Evolutionary conservation across 768 basidiomycete genomes (phyloP).

Genomic region (Leccinum incarnatum): DNA sequence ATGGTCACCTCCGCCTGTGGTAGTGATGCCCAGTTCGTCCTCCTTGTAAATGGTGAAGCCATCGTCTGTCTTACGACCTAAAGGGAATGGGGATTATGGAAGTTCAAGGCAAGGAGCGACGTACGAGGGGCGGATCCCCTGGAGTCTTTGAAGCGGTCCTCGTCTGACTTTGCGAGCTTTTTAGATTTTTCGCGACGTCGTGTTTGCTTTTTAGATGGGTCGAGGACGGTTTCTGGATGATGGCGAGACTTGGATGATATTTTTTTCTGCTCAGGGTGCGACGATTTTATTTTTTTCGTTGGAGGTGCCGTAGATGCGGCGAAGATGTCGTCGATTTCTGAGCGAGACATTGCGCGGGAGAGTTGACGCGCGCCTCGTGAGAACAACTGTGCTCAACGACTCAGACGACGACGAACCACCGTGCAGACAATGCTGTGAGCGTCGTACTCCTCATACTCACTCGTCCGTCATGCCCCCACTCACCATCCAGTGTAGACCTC

Average conservation of each 20-base stretch:
- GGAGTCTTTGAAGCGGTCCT: constrained; percentile 67
- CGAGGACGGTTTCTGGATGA: constrained; percentile 59
- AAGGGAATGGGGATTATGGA: constrained; percentile 11
- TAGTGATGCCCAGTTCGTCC: constrained; percentile 70
- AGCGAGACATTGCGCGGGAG: constrained; percentile 42
- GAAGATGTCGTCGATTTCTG: constrained; percentile 88
- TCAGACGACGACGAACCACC: constrained; percentile 17
- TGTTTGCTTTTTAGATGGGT: constrained; percentile 48
- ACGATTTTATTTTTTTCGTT: constrained; percentile 39
- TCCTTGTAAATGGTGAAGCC: constrained; percentile 80
- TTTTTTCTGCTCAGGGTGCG: constrained; percentile 2
- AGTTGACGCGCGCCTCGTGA: constrained; percentile 11
- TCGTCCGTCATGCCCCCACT: background rate
- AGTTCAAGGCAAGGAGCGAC: constrained; percentile 28
- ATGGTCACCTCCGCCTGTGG: constrained; percentile 67
- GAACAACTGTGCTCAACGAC: constrained; percentile 12
- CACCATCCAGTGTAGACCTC: constrained; percentile 37
- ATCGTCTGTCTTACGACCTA: constrained; percentile 78
- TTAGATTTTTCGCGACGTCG: constrained; percentile 24
- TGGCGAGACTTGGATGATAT: background rate
- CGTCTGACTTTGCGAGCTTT: constrained; percentile 31
- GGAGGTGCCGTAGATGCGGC: constrained; percentile 43
- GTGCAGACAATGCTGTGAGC: constrained; percentile 34
- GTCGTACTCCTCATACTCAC: background rate
- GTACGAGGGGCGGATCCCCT: constrained; percentile 68